Conservation (phyloP, 2,329 filamentous ascomycete genomes). For the Claviceps pazoutovae region DNA sequence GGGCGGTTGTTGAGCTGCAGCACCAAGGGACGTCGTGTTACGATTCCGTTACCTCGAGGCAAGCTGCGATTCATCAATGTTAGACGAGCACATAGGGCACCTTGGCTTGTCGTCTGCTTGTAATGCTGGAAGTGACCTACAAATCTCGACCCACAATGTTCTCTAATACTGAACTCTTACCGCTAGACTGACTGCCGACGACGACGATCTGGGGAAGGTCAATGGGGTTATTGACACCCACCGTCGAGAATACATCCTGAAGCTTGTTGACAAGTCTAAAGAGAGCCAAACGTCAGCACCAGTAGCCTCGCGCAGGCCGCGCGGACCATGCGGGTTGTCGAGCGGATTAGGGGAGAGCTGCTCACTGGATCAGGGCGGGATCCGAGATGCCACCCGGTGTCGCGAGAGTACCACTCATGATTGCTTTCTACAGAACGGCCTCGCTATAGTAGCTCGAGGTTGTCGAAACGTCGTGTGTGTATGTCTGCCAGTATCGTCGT, state of each 20-base stretch:
- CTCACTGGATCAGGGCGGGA: slow-evolving; percentile 51
- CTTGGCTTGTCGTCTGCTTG: neutral
- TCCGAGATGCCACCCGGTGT: slow-evolving; percentile 48
- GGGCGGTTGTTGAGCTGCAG: slow-evolving; percentile 94
- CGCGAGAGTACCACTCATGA: slow-evolving; percentile 24
- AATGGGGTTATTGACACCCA: slow-evolving; percentile 98
- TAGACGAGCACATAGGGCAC: neutral
- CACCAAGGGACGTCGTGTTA: slow-evolving; percentile 87
- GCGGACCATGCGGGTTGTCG: neutral
- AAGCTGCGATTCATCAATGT: slow-evolving; percentile 42
- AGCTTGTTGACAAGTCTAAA: slow-evolving; percentile 87
- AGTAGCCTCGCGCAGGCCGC: neutral
- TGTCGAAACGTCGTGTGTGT: neutral
- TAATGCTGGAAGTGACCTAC: slow-evolving; percentile 40
- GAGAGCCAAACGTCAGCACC: slow-evolving; percentile 2
- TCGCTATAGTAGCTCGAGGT: neutral
- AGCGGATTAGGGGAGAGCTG: slow-evolving; percentile 4
- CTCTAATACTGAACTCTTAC: slow-evolving; percentile 97
- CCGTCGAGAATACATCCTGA: slow-evolving; percentile 97
- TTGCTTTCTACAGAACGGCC: slow-evolving; percentile 8
- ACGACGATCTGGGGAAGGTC: slow-evolving; percentile 97
- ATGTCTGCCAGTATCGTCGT: neutral
- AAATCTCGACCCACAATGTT: slow-evolving; percentile 99
- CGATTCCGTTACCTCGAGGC: slow-evolving; percentile 93
- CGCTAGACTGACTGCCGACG: slow-evolving; percentile 95